Evolutionary conservation across 331 rosid genomes (phyloP), one percentile per base, ranked within the genome.

Genomic region (Spiraea crenata): DNA sequence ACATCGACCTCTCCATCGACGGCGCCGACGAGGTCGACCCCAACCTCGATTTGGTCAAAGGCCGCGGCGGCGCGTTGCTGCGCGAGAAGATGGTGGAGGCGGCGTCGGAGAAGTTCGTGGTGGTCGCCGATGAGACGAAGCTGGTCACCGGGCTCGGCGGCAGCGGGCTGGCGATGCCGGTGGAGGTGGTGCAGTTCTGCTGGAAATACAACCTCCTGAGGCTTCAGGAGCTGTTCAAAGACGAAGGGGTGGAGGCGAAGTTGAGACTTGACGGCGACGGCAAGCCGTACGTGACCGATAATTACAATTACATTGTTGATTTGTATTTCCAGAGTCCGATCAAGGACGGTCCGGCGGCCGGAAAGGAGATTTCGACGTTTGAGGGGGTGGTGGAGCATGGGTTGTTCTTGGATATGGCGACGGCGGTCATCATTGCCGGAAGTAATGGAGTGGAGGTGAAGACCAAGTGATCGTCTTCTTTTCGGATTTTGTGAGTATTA

Each of bases 21-120:
- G 97, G 97, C 54, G 96, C 97, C 1, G 97, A 89, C 2, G 97
- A 92, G 83, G 96, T 92, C 2, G 96, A 89, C 79, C 97, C 90
- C 1, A 75, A 81, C 56, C 88, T 92, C 2, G 86, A 92, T 63
- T 74, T 92, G 38, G 97, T 92, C 54, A 92, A 92, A 25, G 97
- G 97, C 38, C 87, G 96, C 54, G 93, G 96, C 10, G 97, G 97
- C 15, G 97, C 97, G 0, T 72, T 90, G 11, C 75, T 88, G 19
- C 44, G 97, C 0, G 97, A 91, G 78, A 91, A 91, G 61, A 86
- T 91, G 87, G 97, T 91, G 19, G 97, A 91, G 77, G 97, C 97
- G 0, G 97, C 97, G 2, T 90, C 97, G 4, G 92, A 72, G 4
- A 83, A 82, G 55, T 90, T 90, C 68, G 84, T 90, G 0, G 97